Percentiles rank a stretch among this genome's conserved stretches.
Conservation (phyloP, 768 basidiomycete species). For the Piloderma croceum region DNA sequence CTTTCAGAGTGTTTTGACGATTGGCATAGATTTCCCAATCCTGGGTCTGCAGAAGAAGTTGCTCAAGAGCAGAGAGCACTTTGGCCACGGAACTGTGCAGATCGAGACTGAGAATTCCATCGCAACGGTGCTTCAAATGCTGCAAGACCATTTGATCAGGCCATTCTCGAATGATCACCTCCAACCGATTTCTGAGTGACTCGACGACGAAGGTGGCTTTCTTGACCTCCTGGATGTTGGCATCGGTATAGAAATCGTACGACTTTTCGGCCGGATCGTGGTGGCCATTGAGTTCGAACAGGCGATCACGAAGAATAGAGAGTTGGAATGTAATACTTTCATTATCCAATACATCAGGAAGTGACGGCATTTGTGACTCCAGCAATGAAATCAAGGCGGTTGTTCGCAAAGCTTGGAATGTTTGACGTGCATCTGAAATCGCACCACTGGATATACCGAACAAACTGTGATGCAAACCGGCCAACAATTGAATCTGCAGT, state of each 20-base stretch:
- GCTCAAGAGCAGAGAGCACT: conserved; percentile 77
- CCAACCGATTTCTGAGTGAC: conserved; percentile 48
- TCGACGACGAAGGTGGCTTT: conserved; percentile 51
- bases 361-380: conserved; percentile 20
- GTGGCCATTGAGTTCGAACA: conserved; percentile 26
- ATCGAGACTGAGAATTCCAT: conserved; percentile 53
- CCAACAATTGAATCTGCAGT: conserved; percentile 34
- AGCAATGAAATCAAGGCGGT: conserved; percentile 30
- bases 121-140: conserved; percentile 69
- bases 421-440: conserved; percentile 1
- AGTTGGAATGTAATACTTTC: conserved; percentile 49
- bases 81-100: conserved; percentile 74
- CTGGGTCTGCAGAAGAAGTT: conserved; percentile 77
- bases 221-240: conserved; percentile 66
- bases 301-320: conserved; percentile 38
- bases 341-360: conserved; percentile 44
- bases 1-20: conserved; percentile 73
- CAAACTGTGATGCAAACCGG: conserved; percentile 44
- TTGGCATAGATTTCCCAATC: conserved; percentile 99
- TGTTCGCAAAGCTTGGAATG: conserved; percentile 31
- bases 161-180: conserved; percentile 68
- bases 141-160: conserved; percentile 98
- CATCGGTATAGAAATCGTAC: conserved; percentile 77
- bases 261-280: conserved; percentile 16
- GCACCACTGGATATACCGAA: conserved; percentile 17